A percentile compares a stretch with the other conserved stretches of the same genome.
Conservation (phyloP, 2,329 filamentous ascomycete species). For the Amauroascus niger region DNA sequence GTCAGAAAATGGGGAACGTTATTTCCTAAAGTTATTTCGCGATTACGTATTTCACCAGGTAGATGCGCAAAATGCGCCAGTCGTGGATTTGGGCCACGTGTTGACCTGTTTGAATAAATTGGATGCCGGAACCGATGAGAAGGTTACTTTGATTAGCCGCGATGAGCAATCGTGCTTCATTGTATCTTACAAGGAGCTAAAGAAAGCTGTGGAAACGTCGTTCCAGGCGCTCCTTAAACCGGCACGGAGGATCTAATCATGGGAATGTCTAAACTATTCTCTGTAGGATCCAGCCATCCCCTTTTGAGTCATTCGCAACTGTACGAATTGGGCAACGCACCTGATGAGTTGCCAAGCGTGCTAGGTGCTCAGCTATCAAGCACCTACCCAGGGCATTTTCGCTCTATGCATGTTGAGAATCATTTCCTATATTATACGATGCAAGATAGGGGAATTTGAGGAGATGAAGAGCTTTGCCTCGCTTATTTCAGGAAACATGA, state of each 20-base stretch:
- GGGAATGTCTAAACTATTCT: background rate
- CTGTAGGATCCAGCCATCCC: background rate
- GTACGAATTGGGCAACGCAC: background rate
- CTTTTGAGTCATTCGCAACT: background rate
- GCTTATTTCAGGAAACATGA: background rate
- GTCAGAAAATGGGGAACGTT: conserved; percentile 88
- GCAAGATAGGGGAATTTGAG: background rate
- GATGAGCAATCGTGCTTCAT: conserved; percentile 86
- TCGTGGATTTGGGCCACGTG: conserved; percentile 80
- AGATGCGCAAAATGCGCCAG: conserved; percentile 70
- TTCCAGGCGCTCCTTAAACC: conserved; percentile 50
- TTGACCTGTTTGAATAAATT: conserved; percentile 80
- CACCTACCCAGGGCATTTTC: background rate
- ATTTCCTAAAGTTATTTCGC: conserved; percentile 86
- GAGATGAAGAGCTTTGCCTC: background rate
- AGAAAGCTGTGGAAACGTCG: conserved; percentile 51
- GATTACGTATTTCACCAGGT: conserved; percentile 98
- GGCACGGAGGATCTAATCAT: conserved; percentile 18
- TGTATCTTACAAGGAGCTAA: conserved; percentile 83
- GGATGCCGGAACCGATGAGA: conserved; percentile 80
- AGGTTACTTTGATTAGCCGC: conserved; percentile 71
- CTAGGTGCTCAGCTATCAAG: background rate
- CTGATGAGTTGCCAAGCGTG: background rate
- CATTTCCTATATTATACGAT: background rate
- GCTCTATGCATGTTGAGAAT: background rate